Evolutionary conservation across 495 filamentous ascomycete species (phyloP), one percentile per base, ranked within the genome.

Genomic region (Cenococcum geophilum): DNA sequence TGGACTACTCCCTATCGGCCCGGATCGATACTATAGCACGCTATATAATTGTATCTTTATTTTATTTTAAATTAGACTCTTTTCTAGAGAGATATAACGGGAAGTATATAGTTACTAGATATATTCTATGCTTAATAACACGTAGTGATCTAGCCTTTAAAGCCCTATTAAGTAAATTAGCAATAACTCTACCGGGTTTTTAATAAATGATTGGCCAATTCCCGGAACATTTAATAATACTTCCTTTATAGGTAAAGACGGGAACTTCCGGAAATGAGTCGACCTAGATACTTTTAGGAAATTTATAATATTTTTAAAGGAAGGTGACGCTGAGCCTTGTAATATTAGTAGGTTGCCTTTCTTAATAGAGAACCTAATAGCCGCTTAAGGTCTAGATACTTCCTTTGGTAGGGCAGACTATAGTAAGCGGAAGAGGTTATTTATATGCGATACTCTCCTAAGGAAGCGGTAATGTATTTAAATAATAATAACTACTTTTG

Each of bases 331-430:
- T 18, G 35, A 61, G 43, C 20, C 58, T 54, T 61, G 23, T 55
- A 61, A 61, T 55, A 61, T 61, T 55, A n/a, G n/a, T n/a, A n/a
- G n/a, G n/a, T n/a, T n/a, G n/a, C n/a, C n/a, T n/a, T n/a, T n/a
- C n/a, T n/a, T n/a, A n/a, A n/a, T n/a, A n/a, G n/a, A n/a, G n/a
- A n/a, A n/a, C n/a, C n/a, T n/a, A n/a, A n/a, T n/a, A 61, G 58
- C 36, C n/a, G 58, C 49, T 12, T 32, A 61, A 61, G 49, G 58
- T 27, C 43, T 61, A 61, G 40, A 55, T 55, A 35, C 58, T 55
- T 37, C n/a, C 4, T 61, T 61, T 55, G 47, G 58, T 21, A 61
- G 58, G 25, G 49, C 50, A 20, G 58, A 61, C 58, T 35, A 61
- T 10, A 27, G 23, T 10, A 61, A 61, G n/a, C n/a, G n/a, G n/a